Evolutionary conservation across 106 monocot genomes (phyloP), one percentile per base, ranked within the genome.

Genomic region (Gastrodia elata): DNA sequence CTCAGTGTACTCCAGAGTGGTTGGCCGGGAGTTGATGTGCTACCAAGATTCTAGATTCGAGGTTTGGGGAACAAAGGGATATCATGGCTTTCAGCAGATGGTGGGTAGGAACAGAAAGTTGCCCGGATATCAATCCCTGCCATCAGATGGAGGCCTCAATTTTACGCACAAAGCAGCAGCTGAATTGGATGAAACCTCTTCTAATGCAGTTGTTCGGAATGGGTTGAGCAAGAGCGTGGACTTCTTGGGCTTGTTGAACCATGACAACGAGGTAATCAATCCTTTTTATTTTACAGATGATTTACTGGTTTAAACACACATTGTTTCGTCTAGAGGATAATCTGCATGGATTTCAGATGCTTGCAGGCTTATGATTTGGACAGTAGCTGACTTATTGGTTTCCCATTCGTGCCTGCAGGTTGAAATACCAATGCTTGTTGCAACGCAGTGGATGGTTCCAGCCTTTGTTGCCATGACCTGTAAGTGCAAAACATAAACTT

Each of bases 11-110:
- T 98, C 98, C 44, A 67, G 74, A 18, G 98, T 99, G 15, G 70
- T 84, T 52, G 91, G 77, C 7, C 93, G 87, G 76, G 91, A 94
- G 75, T 81, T 99, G 87, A 71, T 89, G 44, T 99, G 98, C 65
- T 84, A 82, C 34, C 84, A 78, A 36, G 93, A 98, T 61, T 76
- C 93, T 18, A 88, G 98, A 38, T 93, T 93, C 81, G 93, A 99
- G 72, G 77, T 98, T 25, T 93, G 93, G 93, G 85, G 84, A 18
- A 89, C 83, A 35, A 91, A 85, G 76, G 98, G 98, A 26, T 87
- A 89, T 74, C 72, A 72, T 70, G 79, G 82, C 77, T n/a, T n/a
- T n/a, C n/a, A n/a, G n/a, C 88, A 90, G 32, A 67, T 81, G 34
- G 82, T 77, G 48, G 87, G 84, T 7, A 81, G 82, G 64, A 89